Percentiles rank a stretch among this genome's conserved stretches.
These are phyloP conservation scores for Dianthus caryophyllus DNA, from an alignment of 148 eudicot species.

Conservation along the genomic window DNA sequence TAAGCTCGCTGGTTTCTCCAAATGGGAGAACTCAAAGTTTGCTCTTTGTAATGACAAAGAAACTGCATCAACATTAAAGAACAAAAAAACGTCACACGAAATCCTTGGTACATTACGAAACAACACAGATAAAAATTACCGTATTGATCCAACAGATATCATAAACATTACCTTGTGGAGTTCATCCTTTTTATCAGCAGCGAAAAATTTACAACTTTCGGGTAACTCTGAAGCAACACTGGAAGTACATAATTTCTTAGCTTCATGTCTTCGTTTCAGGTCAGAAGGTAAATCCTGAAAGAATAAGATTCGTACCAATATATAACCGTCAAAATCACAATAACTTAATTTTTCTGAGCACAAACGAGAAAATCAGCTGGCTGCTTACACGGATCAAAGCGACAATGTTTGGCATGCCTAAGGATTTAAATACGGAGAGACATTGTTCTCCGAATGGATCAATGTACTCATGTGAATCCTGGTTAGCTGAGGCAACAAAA, in stretches of 20 bases:
- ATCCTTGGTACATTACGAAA: neutral
- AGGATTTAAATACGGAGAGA: slow-evolving; percentile 79
- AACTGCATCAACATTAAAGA: slow-evolving; percentile 56
- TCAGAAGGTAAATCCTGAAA: slow-evolving; percentile 76
- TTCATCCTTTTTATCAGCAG: slow-evolving; percentile 82
- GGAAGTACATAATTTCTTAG: slow-evolving; percentile 61
- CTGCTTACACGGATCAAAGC: slow-evolving; percentile 84
- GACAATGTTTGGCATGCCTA: slow-evolving; percentile 77
- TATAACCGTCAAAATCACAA: neutral
- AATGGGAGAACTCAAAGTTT: slow-evolving; percentile 57
- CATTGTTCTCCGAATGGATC: slow-evolving; percentile 93
- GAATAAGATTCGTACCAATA: slow-evolving; percentile 15
- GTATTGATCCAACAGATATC: neutral
- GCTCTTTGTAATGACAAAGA: slow-evolving; percentile 82
- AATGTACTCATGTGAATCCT: slow-evolving; percentile 45
- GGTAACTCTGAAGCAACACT: slow-evolving; percentile 81
- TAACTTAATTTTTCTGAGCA: neutral
- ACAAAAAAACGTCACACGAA: neutral
- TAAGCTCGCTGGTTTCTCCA: slow-evolving; percentile 88
- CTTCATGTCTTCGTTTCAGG: slow-evolving; percentile 57
- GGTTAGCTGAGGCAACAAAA: slow-evolving; percentile 82
- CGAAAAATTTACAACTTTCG: slow-evolving; percentile 71
- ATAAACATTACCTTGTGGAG: slow-evolving; percentile 64
- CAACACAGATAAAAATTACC: neutral
- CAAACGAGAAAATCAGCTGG: neutral